Evolutionary conservation across 257 asterid species (phyloP).

Genomic region (Gentiana straminea): DNA sequence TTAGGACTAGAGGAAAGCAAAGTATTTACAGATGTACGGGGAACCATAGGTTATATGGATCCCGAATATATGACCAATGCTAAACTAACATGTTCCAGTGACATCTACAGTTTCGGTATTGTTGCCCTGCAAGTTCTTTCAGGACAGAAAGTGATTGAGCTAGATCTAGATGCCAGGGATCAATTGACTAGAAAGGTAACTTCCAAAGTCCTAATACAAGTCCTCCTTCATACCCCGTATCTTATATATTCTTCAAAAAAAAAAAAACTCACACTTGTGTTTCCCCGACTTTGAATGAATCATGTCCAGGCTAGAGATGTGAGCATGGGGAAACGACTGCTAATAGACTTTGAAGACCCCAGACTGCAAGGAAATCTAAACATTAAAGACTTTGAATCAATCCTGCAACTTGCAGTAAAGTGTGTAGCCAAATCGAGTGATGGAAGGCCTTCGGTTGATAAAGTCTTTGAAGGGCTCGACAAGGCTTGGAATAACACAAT

Average conservation of each 20-base stretch:
- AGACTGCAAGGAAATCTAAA: constrained; percentile 36
- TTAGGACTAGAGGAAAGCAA: constrained; percentile 69
- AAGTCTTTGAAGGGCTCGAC: constrained; percentile 57
- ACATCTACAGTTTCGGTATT: constrained; percentile 73
- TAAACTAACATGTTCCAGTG: constrained; percentile 74
- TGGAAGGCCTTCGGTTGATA: constrained; percentile 64
- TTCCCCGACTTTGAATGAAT: neutral
- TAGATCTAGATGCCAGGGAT: constrained; percentile 67
- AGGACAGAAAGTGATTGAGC: constrained; percentile 64
- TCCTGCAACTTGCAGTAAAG: constrained; percentile 64
- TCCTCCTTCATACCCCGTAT: too few relatives aligned
- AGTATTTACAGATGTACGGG: constrained; percentile 73
- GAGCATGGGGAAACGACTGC: constrained; percentile 50
- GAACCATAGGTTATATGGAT: constrained; percentile 82
- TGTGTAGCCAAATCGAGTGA: constrained; percentile 64
- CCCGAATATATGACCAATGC: constrained; percentile 93
- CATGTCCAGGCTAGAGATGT: constrained; percentile 76
- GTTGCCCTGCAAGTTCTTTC: constrained; percentile 70
- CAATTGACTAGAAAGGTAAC: constrained; percentile 73
- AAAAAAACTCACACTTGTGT: neutral
- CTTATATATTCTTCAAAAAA: neutral
- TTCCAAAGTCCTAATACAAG: neutral
- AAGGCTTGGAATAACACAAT: constrained; percentile 53
- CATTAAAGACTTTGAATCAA: constrained; percentile 57
- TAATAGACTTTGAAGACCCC: constrained; percentile 57